phyloP scores from a whole-genome alignment of 75 land plant genomes.

The Sequoia sempervirens region DNA sequence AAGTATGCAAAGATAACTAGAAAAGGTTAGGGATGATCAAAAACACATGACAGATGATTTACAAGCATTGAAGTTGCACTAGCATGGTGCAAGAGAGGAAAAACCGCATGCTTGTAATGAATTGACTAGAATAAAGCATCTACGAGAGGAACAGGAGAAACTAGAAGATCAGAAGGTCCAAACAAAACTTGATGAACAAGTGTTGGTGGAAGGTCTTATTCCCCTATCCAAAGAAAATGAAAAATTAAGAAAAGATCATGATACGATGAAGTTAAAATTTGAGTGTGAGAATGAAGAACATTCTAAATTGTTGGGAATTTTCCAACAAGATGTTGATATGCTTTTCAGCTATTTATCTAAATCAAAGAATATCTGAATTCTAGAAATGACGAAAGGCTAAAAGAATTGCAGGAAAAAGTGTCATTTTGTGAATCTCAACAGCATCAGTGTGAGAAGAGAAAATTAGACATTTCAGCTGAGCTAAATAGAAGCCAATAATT shows the following conservation, averaged over 20 bases:
- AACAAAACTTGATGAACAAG: conserved; percentile 71
- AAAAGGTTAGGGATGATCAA: conserved; percentile 62
- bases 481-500: neutral
- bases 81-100: conserved; percentile 60
- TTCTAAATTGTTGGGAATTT: conserved; percentile 34
- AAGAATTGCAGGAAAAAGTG: conserved; percentile 60
- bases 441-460: too few relatives aligned
- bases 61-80: conserved; percentile 33
- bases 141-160: conserved; percentile 55
- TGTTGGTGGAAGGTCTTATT: conserved; percentile 50
- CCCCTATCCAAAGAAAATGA: conserved; percentile 64
- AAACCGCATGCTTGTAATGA: conserved; percentile 42
- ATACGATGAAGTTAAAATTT: conserved; percentile 34
- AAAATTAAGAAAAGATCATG: conserved; percentile 34
- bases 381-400: conserved; percentile 55
- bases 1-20: conserved; percentile 33
- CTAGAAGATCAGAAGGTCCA: conserved; percentile 58
- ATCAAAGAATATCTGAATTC: conserved; percentile 63
- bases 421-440: neutral
- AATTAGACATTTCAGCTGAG: too few relatives aligned
- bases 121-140: conserved; percentile 34
- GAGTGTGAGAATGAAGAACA: conserved; percentile 37
- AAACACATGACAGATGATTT: conserved; percentile 55
- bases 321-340: conserved; percentile 46
- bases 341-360: conserved; percentile 28